Evolutionary conservation across 257 asterid genomes (phyloP), one percentile per base, ranked within the genome.

Genomic region (Solanum chilense): DNA sequence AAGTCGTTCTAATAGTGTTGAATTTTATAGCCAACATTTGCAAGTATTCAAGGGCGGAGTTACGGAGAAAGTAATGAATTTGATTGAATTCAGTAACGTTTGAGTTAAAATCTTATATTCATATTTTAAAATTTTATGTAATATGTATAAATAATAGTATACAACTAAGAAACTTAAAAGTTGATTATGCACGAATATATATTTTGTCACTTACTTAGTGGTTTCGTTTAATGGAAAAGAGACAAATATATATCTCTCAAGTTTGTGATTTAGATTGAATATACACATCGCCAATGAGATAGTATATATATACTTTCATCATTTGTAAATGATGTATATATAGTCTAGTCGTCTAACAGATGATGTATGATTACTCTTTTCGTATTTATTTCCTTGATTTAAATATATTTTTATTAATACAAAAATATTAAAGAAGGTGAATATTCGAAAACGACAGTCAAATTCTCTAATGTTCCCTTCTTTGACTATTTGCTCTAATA

Each of bases 391-490:
- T 44, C 3, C 11, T 5, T 80, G 68, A 47, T 47, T 47, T 78
- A 27, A 78, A 14, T 41, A 8, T 78, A 45, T 1, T 1, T 45
- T 12, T 83, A 13, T 21, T 37, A 3, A 25, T 14, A 60, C 6
- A 62, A 23, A n/a, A 66, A 29, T 69, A 29, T 14, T 77, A 64
- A 56, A 91, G 91, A 90, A 88, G 95, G 95, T 93, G 75, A 77
- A 64, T 75, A 68, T 58, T 83, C 64, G 97, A 93, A 52, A 94
- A 88, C 13, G 95, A 95, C 89, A 95, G 98, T 94, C 98, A 93
- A 92, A 89, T 88, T 27, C 86, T 81, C 56, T 84, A 52, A 49
- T 35, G 41, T 42, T 37, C 62, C 35, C 35, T 18, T 45, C 70
- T 89, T 92, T 92, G 94, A 92, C 94, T 29, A 87, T 3, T 4